These are phyloP conservation scores for Ammopiptanthus mongolicus DNA, from an alignment of 306 rosid genomes.

Conservation along the genomic window DNA sequence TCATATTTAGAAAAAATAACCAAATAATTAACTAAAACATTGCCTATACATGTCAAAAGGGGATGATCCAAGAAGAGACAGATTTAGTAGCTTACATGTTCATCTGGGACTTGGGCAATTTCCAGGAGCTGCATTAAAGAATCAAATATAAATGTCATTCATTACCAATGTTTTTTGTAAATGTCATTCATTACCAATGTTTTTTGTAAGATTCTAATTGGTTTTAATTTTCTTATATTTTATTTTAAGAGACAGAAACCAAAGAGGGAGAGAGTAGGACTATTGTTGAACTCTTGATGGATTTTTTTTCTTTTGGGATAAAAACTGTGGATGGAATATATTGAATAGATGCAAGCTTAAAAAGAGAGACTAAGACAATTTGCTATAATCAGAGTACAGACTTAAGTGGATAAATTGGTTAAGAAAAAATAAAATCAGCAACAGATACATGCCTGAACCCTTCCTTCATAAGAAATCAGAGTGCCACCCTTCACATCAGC, in stretches of 20 bases:
- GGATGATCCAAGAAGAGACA: slow-evolving; percentile 1
- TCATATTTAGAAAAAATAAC: neutral
- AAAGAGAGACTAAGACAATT: neutral
- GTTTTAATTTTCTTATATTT: neutral
- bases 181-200: neutral
- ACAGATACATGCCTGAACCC: slow-evolving; percentile 59
- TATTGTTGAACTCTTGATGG: neutral
- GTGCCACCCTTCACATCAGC: slow-evolving; percentile 99
- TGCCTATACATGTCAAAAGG: neutral
- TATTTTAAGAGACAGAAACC: neutral
- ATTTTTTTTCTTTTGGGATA: neutral
- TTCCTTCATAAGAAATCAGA: slow-evolving; percentile 90
- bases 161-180: neutral
- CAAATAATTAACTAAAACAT: neutral
- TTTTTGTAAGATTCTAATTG: neutral
- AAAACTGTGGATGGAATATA: neutral
- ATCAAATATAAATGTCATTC: slow-evolving; percentile 21
- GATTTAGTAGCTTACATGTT: slow-evolving; percentile 61
- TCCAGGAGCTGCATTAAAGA: slow-evolving; percentile 78
- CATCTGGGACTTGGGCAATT: slow-evolving; percentile 96
- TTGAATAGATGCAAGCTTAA: neutral
- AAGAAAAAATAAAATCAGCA: neutral
- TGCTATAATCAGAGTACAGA: neutral
- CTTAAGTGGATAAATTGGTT: slow-evolving; percentile 1
- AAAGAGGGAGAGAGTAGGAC: neutral